Evolutionary conservation across 2,329 filamentous ascomycete species (phyloP), one percentile per base, ranked within the genome.

Genomic region (Diaporthe sp.): DNA sequence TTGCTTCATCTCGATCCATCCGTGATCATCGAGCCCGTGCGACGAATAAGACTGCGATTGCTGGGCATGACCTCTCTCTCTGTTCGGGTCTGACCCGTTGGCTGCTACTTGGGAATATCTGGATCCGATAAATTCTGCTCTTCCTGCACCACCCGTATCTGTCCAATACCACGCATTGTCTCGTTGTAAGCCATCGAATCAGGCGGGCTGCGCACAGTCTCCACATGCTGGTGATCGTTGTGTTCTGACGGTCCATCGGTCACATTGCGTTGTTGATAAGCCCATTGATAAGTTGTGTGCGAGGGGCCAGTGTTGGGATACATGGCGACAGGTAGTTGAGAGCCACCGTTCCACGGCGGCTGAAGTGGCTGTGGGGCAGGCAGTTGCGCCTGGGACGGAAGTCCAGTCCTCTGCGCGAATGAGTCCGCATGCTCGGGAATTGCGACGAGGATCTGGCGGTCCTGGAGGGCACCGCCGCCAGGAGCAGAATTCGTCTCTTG

Each of bases 351-450:
- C 70, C 70, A 72, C 17, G 57, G 70, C 13, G 44, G 70, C 31
- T 61, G 70, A n/a, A 53, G 10, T 10, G 44, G 55, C 10, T 62
- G 70, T 25, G 69, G 55, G 2, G 13, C 44, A 28, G 70, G 31
- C 44, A 72, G 57, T 39, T 10, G 15, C 9, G 10, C 28, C 31
- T 51, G 69, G 22, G 42, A 37, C 19, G 31, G 44, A 8, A 57
- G 3, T 13, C 44, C 44, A 17, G 44, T 12, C 44, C 17, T 34
- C 2, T 22, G 70, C 10, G 46, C 44, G n/a, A 31, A 31, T 6
- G 44, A 13, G 13, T 4, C 22, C 9, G 4, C 10, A 7, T 72
- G 57, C 69, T 72, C 55, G n/a, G 69, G 70, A 34, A 72, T 58
- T 2, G 70, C 55, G 15, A 62, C 44, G 15, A 72, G 70, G 10